A percentile compares a stretch with the other conserved stretches of the same genome.
phyloP scores from a whole-genome alignment of 192 early-diverging fungal genomes.

The Coemansia aciculifera region DNA sequence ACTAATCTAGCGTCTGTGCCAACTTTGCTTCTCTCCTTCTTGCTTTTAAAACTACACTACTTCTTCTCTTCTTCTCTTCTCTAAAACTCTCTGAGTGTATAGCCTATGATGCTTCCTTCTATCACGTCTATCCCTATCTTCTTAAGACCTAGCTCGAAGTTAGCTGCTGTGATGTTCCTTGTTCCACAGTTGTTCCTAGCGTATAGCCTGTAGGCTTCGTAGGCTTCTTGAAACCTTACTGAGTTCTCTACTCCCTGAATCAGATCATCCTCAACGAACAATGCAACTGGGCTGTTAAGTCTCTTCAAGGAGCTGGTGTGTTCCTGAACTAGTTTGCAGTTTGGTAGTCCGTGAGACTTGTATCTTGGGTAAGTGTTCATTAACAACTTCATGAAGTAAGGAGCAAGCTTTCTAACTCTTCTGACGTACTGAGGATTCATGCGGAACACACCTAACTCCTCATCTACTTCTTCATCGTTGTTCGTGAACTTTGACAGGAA shows the following conservation, averaged over 20 bases:
- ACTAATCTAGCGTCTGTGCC: too few relatives aligned
- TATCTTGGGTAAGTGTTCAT: slow-evolving; percentile 16
- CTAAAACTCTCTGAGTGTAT: not conserved
- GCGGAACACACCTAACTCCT: not conserved
- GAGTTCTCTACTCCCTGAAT: not conserved
- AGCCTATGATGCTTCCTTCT: not conserved
- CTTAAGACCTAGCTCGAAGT: slow-evolving; percentile 1
- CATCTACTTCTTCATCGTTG: slow-evolving; percentile 4
- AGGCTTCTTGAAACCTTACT: slow-evolving; percentile 14
- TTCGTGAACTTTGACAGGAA: slow-evolving; percentile 15
- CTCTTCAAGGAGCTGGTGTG: slow-evolving; percentile 12
- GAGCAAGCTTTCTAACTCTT: slow-evolving; percentile 1
- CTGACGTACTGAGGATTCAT: slow-evolving; percentile 1
- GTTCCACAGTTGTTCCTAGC: slow-evolving; percentile 17
- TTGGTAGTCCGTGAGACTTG: slow-evolving; percentile 12
- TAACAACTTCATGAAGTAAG: slow-evolving; percentile 16
- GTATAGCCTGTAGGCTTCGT: slow-evolving; percentile 9
- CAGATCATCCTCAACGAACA: slow-evolving; percentile 16
- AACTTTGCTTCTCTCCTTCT: too few relatives aligned
- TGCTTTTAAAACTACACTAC: too few relatives aligned
- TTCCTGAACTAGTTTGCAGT: slow-evolving; percentile 5
- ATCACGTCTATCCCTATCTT: not conserved
- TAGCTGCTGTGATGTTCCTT: slow-evolving; percentile 11
- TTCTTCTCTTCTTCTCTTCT: too few relatives aligned
- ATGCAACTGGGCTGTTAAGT: slow-evolving; percentile 9